A percentile compares a stretch with the other conserved stretches of the same genome.
These are phyloP conservation scores for Agrocybe praecox DNA, from an alignment of 768 basidiomycete genomes.

Conservation along the genomic window DNA sequence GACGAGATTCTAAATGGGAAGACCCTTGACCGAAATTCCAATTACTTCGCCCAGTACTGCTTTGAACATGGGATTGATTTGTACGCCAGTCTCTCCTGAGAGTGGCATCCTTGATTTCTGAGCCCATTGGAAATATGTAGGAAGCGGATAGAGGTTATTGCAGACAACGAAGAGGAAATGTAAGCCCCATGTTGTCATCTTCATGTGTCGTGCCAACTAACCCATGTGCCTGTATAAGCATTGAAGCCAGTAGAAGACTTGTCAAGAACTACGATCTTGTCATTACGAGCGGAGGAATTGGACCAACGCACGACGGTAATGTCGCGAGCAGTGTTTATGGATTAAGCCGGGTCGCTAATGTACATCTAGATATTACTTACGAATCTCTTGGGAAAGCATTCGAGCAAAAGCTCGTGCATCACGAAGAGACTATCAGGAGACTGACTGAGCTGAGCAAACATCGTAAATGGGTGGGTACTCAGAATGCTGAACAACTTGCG, in stretches of 20 bases:
- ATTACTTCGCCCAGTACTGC: slow-evolving; percentile 86
- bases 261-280: slow-evolving; percentile 86
- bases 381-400: slow-evolving; percentile 87
- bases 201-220: slow-evolving; percentile 3
- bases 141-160: slow-evolving; percentile 88
- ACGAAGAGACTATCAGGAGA: slow-evolving; percentile 76
- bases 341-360: neutral
- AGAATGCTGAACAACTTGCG: slow-evolving; percentile 72
- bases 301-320: slow-evolving; percentile 86
- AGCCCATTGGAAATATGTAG: slow-evolving; percentile 41
- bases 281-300: slow-evolving; percentile 89
- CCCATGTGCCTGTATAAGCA: slow-evolving; percentile 38
- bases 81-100: slow-evolving; percentile 38
- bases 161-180: slow-evolving; percentile 93
- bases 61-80: slow-evolving; percentile 87
- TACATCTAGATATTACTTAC: slow-evolving; percentile 79
- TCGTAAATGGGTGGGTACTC: slow-evolving; percentile 57
- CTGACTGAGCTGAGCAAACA: slow-evolving; percentile 66
- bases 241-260: slow-evolving; percentile 85
- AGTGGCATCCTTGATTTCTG: slow-evolving; percentile 21
- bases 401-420: slow-evolving; percentile 64
- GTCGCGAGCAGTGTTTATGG: neutral
- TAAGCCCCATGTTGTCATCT: slow-evolving; percentile 33
- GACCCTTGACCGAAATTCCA: slow-evolving; percentile 81
- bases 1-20: slow-evolving; percentile 95